These are phyloP conservation scores for Boletellus ananas DNA, from an alignment of 768 basidiomycete species.

Conservation along the genomic window DNA sequence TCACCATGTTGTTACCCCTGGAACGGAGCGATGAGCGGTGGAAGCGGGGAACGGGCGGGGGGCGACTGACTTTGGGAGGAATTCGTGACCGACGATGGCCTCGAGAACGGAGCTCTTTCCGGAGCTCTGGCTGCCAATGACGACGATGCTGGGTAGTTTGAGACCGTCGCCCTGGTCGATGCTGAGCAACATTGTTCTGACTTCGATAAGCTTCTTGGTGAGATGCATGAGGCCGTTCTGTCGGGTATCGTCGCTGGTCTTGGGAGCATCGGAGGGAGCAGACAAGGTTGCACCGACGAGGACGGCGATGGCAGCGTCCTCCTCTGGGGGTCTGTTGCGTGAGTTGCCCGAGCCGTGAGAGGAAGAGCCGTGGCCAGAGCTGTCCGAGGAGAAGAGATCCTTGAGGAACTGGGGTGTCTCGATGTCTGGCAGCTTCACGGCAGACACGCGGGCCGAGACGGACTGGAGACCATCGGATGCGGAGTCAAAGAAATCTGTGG, in stretches of 20 bases:
- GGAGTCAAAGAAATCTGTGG: slow-evolving; percentile 55
- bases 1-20: slow-evolving; percentile 99
- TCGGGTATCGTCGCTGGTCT: slow-evolving; percentile 39
- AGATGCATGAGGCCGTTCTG: slow-evolving; percentile 90
- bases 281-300: slow-evolving; percentile 76
- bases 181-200: slow-evolving; percentile 88
- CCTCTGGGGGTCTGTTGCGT: slow-evolving; percentile 44
- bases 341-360: slow-evolving; percentile 36
- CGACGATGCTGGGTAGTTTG: slow-evolving; percentile 95
- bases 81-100: slow-evolving; percentile 96
- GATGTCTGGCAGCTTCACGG: slow-evolving; percentile 55
- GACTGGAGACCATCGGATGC: slow-evolving; percentile 68
- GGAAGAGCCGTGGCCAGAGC: slow-evolving; percentile 29
- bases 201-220: slow-evolving; percentile 94
- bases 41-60: background rate
- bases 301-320: slow-evolving; percentile 65
- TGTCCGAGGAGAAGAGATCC: slow-evolving; percentile 45
- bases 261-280: slow-evolving; percentile 58
- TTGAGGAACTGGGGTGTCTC: slow-evolving; percentile 66
- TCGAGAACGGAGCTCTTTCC: slow-evolving; percentile 98
- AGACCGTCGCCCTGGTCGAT: slow-evolving; percentile 95
- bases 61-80: slow-evolving; percentile 88
- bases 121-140: slow-evolving; percentile 96
- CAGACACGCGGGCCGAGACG: slow-evolving; percentile 55
- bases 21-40: background rate